phyloP scores from a whole-genome alignment of 352 stramenopile species.

The Globisporangium rhizosaccharum region DNA sequence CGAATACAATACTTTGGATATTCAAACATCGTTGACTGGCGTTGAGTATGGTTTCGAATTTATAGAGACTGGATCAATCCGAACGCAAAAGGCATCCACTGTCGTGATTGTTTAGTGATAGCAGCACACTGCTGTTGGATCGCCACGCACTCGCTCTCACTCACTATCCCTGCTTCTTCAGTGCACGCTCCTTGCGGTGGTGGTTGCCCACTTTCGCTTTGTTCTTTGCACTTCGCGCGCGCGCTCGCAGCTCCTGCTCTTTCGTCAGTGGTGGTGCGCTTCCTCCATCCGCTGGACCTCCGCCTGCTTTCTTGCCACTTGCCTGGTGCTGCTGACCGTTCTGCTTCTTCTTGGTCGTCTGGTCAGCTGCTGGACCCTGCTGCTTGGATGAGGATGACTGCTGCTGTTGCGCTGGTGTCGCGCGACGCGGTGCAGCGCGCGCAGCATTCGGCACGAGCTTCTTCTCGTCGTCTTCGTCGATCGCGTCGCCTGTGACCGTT shows the following conservation, averaged over 20 bases:
- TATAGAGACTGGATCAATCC: no score
- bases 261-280: conserved; percentile 8
- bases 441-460: conserved; percentile 12
- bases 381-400: conserved; percentile 7
- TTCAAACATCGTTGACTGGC: no score
- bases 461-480: conserved; percentile 21
- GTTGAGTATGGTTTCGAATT: no score
- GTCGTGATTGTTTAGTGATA: no score
- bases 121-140: no score
- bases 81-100: no score
- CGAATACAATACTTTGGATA: no score
- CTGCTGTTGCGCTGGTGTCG: conserved; percentile 1
- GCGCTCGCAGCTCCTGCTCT: conserved; percentile 38
- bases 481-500: conserved; percentile 10
- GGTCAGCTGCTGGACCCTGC: conserved; percentile 15
- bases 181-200: conserved; percentile 74
- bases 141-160: neutral
- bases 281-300: neutral
- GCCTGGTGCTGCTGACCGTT: conserved; percentile 1
- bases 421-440: neutral
- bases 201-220: conserved; percentile 80
- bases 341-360: conserved; percentile 15
- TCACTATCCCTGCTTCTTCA: conserved; percentile 49
- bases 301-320: conserved; percentile 3
- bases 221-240: conserved; percentile 60